Percentiles rank a stretch among this genome's conserved stretches.
phyloP scores from a whole-genome alignment of 768 basidiomycete species.

The Leccinellum rugosiceps region DNA sequence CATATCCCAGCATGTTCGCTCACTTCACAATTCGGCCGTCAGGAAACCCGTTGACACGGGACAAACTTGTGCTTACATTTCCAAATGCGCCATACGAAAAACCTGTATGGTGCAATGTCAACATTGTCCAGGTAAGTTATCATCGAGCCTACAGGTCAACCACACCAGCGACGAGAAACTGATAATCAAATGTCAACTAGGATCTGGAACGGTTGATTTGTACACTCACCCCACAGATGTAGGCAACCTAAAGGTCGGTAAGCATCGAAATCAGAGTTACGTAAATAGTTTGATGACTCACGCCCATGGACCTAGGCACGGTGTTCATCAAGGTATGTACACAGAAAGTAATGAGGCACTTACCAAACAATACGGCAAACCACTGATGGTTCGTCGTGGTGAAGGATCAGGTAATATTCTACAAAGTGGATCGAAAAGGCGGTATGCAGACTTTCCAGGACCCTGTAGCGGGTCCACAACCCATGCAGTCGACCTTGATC shows the following conservation, averaged over 20 bases:
- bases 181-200: background rate
- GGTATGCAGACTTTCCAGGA: conserved; percentile 14
- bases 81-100: conserved; percentile 20
- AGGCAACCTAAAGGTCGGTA: conserved; percentile 3
- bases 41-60: background rate
- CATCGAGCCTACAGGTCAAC: conserved; percentile 3
- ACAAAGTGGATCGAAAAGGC: conserved; percentile 13
- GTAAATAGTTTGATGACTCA: background rate
- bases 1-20: conserved; percentile 7
- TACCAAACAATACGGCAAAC: conserved; percentile 13
- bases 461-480: background rate
- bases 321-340: background rate
- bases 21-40: conserved; percentile 2
- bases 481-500: background rate
- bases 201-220: background rate
- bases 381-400: conserved; percentile 2
- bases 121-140: background rate
- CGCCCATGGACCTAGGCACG: conserved; percentile 9
- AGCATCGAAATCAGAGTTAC: background rate
- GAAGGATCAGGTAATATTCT: conserved; percentile 14
- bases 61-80: conserved; percentile 7
- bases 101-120: conserved; percentile 1
- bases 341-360: background rate
- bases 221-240: conserved; percentile 7
- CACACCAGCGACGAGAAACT: conserved; percentile 1